Percentiles rank a stretch among this genome's conserved stretches.
phyloP scores from a whole-genome alignment of 352 stramenopile genomes.

The Pythium angustatum region DNA sequence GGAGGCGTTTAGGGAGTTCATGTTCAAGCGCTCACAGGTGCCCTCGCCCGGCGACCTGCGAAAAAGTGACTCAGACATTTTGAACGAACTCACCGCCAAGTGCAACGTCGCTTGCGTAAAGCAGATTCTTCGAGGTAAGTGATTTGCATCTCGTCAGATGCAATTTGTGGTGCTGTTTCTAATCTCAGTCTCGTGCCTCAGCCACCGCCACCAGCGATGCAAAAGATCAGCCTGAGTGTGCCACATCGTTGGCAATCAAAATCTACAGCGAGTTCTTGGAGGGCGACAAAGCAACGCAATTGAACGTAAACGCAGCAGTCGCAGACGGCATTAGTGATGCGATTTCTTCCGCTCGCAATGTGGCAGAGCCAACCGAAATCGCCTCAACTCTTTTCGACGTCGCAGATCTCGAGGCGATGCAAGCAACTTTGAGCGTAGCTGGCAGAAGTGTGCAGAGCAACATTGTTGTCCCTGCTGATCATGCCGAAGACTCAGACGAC shows the following conservation, averaged over 20 bases:
- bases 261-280: constrained; percentile 27
- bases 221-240: not conserved
- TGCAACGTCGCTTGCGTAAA: constrained; percentile 16
- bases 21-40: constrained; percentile 22
- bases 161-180: too few relatives aligned
- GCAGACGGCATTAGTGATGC: constrained; percentile 12
- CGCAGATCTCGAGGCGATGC: constrained; percentile 34
- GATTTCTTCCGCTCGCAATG: constrained; percentile 10
- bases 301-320: constrained; percentile 18
- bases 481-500: constrained; percentile 40
- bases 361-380: not conserved
- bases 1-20: constrained; percentile 31
- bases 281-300: not conserved
- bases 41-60: not conserved
- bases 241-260: not conserved
- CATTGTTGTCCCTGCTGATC: not conserved
- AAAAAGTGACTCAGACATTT: not conserved
- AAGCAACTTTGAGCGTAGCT: constrained; percentile 20
- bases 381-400: constrained; percentile 32
- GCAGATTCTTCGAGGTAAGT: constrained; percentile 19
- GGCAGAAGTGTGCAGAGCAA: not conserved
- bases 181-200: too few relatives aligned
- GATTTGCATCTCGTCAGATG: not conserved
- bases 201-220: not conserved
- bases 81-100: constrained; percentile 9